phyloP scores from a whole-genome alignment of 1,284 basidiomycete species.

The Blastosporella zonata region DNA sequence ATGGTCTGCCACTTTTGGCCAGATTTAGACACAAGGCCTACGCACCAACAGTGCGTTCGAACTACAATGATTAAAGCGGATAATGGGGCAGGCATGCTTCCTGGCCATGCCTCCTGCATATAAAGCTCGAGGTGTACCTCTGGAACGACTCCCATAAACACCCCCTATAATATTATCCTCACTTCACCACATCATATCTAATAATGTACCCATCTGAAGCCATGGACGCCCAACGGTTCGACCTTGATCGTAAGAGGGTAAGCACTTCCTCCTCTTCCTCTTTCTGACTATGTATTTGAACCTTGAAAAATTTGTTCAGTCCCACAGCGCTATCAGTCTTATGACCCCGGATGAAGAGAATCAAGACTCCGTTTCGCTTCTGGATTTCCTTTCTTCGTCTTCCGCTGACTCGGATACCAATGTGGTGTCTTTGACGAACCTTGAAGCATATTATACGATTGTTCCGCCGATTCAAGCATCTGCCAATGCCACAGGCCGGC shows the following conservation, averaged over 20 bases:
- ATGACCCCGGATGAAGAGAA: slow-evolving; percentile 1
- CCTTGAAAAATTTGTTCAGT: slow-evolving; percentile 6
- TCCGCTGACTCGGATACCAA: not conserved
- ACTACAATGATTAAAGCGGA: slow-evolving; percentile 4
- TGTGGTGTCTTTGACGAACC: not conserved
- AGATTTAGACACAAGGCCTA: slow-evolving; percentile 6
- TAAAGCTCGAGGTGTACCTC: slow-evolving; percentile 8
- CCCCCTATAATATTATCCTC: slow-evolving; percentile 2
- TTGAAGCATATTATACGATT: not conserved
- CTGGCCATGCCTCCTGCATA: slow-evolving; percentile 11
- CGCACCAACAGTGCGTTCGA: slow-evolving; percentile 2
- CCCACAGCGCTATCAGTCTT: slow-evolving; percentile 10
- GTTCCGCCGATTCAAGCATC: not conserved
- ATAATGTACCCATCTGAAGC: slow-evolving; percentile 18
- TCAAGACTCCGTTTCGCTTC: not conserved
- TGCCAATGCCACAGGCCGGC: not conserved
- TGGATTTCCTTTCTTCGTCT: not conserved
- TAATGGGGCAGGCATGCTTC: slow-evolving; percentile 6
- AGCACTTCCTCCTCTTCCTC: too few relatives aligned
- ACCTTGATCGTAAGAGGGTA: slow-evolving; percentile 26
- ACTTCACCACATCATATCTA: slow-evolving; percentile 2
- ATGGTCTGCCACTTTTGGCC: slow-evolving; percentile 4
- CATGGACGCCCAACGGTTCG: slow-evolving; percentile 31
- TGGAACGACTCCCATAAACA: slow-evolving; percentile 6
- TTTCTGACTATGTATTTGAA: not conserved